Conservation (phyloP, 495 filamentous ascomycete genomes). For the Aspergillus mulundensis region DNA sequence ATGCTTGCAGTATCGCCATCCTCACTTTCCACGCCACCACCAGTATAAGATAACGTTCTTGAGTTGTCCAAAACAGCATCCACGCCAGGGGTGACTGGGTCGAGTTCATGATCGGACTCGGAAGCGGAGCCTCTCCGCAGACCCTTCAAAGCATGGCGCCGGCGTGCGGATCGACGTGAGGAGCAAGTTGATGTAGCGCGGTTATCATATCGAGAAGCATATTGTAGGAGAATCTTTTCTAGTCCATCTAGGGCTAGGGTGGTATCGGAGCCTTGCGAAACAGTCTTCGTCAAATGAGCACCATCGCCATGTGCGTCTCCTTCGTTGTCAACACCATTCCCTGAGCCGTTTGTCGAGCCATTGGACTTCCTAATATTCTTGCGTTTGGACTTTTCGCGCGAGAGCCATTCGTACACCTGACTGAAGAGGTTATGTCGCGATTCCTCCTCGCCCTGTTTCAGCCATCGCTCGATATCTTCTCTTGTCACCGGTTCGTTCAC, state of each 20-base stretch:
- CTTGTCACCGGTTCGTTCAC: constrained; percentile 19
- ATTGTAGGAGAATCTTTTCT: constrained; percentile 62
- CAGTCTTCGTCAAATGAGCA: constrained; percentile 26
- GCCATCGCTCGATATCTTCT: constrained; percentile 26
- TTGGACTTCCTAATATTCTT: constrained; percentile 37
- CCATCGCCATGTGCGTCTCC: constrained; percentile 27
- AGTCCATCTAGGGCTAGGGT: constrained; percentile 62
- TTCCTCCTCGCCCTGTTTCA: constrained; percentile 30
- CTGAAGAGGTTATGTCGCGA: constrained; percentile 49
- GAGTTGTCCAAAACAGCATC: constrained; percentile 83
- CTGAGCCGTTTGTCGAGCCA: constrained; percentile 1
- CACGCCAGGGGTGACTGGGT: constrained; percentile 68
- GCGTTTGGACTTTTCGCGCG: constrained; percentile 67
- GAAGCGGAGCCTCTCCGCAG: constrained; percentile 52
- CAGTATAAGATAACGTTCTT: constrained; percentile 72
- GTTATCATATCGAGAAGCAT: constrained; percentile 32
- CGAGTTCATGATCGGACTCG: constrained; percentile 77
- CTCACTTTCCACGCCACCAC: constrained; percentile 51
- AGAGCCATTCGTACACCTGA: constrained; percentile 76
- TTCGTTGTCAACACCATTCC: constrained; percentile 15
- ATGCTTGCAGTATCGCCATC: constrained; percentile 28
- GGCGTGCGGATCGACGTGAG: constrained; percentile 30
- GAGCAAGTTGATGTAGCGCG: constrained; percentile 34
- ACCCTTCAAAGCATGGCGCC: constrained; percentile 28
- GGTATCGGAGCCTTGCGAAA: constrained; percentile 51